Evolutionary conservation across 1,284 basidiomycete species (phyloP), one percentile per base, ranked within the genome.

Genomic region (Takashimella koratensis): DNA sequence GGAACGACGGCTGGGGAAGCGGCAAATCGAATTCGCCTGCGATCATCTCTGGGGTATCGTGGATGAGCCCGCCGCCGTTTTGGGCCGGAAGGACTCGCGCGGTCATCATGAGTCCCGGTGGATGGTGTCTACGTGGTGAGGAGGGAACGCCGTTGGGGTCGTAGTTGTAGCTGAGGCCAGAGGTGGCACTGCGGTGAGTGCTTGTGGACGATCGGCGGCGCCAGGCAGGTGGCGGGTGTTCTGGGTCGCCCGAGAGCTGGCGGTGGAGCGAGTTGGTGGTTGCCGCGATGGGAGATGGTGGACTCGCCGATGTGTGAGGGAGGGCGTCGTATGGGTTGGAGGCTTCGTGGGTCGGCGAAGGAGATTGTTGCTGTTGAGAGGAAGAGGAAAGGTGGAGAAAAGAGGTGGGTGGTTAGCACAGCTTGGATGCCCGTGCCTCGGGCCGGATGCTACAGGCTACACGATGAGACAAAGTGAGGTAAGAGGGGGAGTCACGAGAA

Each of bases 171-270:
- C 30, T 36, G 30, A 8, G 26, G 22, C 25, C 20, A 10, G 43
- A 21, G 36, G 30, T 39, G 21, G 45, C 23, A 22, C 46, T 44
- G 4, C 44, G 22, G 40, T 43, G 20, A n/a, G 30, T 23, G 40
- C 20, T 41, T 41, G 30, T 5, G 21, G 55, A 50, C 6, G 62
- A 52, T 6, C 72, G 59, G 12, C 72, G 63, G 42, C 67, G 69
- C 72, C 72, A 74, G n/a, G 68, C 69, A 21, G 70, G 69, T 16
- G 70, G 68, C 10, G 70, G 70, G 3, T 63, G 62, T 20, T 70
- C 66, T 6, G 68, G 69, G 44, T 71, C 70, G 44, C 66, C 68
- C 16, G 72, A 71, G 12, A 73, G 53, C 30, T 63, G 63, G 4
- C 66, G 60, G 23, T 67, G 64, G 19, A 70, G 56, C 5, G 52